phyloP scores from a whole-genome alignment of 352 stramenopile genomes.

The Saprolegnia diclina region DNA sequence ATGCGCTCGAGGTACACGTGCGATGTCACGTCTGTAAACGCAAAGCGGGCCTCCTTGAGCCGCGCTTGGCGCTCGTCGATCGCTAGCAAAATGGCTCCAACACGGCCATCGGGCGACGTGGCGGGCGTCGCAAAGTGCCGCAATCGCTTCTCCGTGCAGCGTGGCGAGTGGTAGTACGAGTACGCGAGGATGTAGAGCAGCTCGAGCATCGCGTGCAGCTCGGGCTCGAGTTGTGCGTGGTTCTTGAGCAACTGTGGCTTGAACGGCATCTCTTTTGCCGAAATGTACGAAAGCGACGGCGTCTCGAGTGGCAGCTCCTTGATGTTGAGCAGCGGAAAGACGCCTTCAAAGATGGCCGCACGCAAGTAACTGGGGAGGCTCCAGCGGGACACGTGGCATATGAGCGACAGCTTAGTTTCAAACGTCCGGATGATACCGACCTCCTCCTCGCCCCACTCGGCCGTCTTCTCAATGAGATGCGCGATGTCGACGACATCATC shows the following conservation, averaged over 20 bases:
- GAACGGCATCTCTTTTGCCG: slow-evolving; percentile 25
- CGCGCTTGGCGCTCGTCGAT: slow-evolving; percentile 21
- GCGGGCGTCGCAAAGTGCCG: slow-evolving; percentile 5
- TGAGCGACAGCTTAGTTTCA: slow-evolving; percentile 14
- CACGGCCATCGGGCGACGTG: slow-evolving; percentile 2
- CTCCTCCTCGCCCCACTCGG: neutral
- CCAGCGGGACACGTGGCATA: slow-evolving; percentile 17
- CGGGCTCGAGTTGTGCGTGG: slow-evolving; percentile 4
- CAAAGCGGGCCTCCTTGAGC: slow-evolving; percentile 13
- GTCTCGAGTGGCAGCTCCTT: slow-evolving; percentile 10
- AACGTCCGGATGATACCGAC: neutral
- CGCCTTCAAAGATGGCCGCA: slow-evolving; percentile 19
- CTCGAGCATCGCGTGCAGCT: slow-evolving; percentile 21
- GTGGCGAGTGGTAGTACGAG: slow-evolving; percentile 5
- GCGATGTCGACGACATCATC: slow-evolving; percentile 12
- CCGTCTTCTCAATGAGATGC: slow-evolving; percentile 13
- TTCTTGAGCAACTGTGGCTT: slow-evolving; percentile 21
- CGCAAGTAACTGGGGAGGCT: neutral
- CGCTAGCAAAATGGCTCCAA: slow-evolving; percentile 12
- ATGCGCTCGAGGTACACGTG: neutral
- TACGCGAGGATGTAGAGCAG: slow-evolving; percentile 22
- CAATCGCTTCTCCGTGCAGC: slow-evolving; percentile 10
- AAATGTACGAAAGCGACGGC: slow-evolving; percentile 1
- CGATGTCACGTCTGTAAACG: slow-evolving; percentile 11
- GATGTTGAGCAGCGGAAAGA: slow-evolving; percentile 5